phyloP scores from a whole-genome alignment of 208 protist genomes.

The Acanthamoeba divionensis region DNA sequence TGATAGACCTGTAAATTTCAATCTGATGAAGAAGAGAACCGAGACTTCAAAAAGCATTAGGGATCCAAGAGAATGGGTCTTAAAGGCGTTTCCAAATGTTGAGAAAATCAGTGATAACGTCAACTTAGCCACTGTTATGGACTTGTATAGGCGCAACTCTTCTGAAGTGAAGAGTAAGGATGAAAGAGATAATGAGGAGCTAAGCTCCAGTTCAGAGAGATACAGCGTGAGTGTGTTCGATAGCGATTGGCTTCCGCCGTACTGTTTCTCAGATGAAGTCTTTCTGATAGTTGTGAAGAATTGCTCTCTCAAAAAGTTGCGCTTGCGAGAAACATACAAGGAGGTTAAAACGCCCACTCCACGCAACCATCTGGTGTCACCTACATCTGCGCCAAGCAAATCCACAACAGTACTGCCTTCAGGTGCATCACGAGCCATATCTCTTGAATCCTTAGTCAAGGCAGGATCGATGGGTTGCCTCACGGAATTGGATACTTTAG shows the following conservation, averaged over 20 bases:
- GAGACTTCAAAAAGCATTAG: not conserved
- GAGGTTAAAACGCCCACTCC: not conserved
- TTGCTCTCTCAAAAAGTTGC: not conserved
- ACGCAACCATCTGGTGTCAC: not conserved
- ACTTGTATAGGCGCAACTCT: conserved; percentile 19
- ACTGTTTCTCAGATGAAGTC: not conserved
- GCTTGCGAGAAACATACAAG: too few species aligned
- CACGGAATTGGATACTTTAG: not conserved
- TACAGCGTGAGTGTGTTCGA: not conserved
- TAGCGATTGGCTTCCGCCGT: not conserved
- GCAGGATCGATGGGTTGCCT: not conserved
- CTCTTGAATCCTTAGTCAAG: not conserved
- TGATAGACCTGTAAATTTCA: not conserved
- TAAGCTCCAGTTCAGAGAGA: not conserved
- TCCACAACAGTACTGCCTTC: not conserved
- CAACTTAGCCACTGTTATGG: not conserved
- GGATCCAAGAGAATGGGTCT: conserved; percentile 4
- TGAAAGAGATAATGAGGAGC: not conserved
- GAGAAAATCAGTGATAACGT: conserved; percentile 3
- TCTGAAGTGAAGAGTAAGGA: not conserved
- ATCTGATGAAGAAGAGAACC: not conserved
- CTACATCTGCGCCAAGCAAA: not conserved
- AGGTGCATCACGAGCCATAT: not conserved
- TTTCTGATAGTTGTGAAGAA: conserved; percentile 28
- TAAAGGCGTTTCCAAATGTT: not conserved